A percentile compares a stretch with the other conserved stretches of the same genome.
Conservation (phyloP, 495 filamentous ascomycete genomes). For the Tuber aestivum region DNA sequence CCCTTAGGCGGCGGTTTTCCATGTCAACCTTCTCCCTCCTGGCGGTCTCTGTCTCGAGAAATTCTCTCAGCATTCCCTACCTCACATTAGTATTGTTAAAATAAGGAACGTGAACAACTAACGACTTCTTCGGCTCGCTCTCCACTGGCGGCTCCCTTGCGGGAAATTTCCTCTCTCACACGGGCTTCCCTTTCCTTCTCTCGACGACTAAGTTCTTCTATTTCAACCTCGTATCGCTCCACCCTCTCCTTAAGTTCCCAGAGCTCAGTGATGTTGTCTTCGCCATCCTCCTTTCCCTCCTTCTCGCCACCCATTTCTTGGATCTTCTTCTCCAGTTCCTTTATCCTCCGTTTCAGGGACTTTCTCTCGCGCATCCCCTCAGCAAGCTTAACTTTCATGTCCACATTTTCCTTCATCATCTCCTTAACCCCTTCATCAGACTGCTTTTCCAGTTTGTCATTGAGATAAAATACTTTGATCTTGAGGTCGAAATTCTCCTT, state of each 20-base stretch:
- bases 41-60: slow-evolving; percentile 86
- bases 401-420: slow-evolving; percentile 94
- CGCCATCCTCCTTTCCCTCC: slow-evolving; percentile 55
- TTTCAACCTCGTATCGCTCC: slow-evolving; percentile 72
- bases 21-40: slow-evolving; percentile 85
- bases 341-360: slow-evolving; percentile 64
- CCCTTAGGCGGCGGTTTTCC: slow-evolving; percentile 74
- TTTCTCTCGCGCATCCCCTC: slow-evolving; percentile 86
- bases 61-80: slow-evolving; percentile 52
- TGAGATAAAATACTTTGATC: slow-evolving; percentile 93
- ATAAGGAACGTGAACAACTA: slow-evolving; percentile 27
- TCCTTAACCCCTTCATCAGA: slow-evolving; percentile 96
- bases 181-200: slow-evolving; percentile 50
- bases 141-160: slow-evolving; percentile 40
- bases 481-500: slow-evolving; percentile 98
- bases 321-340: slow-evolving; percentile 77
- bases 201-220: slow-evolving; percentile 70
- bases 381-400: slow-evolving; percentile 81
- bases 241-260: slow-evolving; percentile 73
- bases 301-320: slow-evolving; percentile 66
- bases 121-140: slow-evolving; percentile 76
- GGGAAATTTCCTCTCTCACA: slow-evolving; percentile 29
- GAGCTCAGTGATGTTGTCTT: slow-evolving; percentile 66
- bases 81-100: slow-evolving; percentile 18
- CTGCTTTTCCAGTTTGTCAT: slow-evolving; percentile 82